Evolutionary conservation across 352 stramenopile genomes (phyloP).

Genomic region (Peronosclerospora sorghi): DNA sequence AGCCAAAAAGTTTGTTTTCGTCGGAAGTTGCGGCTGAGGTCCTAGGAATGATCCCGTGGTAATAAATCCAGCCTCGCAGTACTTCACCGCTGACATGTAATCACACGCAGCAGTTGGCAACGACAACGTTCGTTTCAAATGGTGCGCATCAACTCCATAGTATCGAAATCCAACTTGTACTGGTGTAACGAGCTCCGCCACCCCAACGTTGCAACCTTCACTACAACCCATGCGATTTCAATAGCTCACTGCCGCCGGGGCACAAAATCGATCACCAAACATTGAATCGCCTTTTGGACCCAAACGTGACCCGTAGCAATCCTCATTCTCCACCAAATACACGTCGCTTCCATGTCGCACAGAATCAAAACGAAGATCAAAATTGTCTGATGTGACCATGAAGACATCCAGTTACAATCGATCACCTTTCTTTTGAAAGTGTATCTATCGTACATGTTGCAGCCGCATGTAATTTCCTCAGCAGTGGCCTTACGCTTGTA

Average conservation of each 20-base stretch:
- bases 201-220: conserved; percentile 46
- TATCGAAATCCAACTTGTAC: conserved; percentile 26
- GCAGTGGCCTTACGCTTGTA: conserved; percentile 26
- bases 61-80: conserved; percentile 53
- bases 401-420: too few species aligned
- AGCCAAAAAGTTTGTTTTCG: conserved; percentile 30
- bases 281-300: conserved; percentile 32
- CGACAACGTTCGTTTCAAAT: conserved; percentile 33
- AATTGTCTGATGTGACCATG: conserved; percentile 14
- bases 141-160: conserved; percentile 30
- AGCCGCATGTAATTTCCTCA: conserved; percentile 39
- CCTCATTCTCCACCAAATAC: conserved; percentile 17
- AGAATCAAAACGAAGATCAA: conserved; percentile 39
- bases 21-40: conserved; percentile 32
- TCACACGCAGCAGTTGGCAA: conserved; percentile 45
- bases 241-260: conserved; percentile 36
- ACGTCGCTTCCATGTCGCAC: conserved; percentile 30
- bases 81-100: conserved; percentile 65
- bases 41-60: conserved; percentile 56
- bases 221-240: conserved; percentile 55
- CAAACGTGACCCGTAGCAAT: conserved; percentile 32
- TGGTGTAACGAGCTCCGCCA: conserved; percentile 26
- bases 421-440: too few species aligned
- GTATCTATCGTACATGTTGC: conserved; percentile 22
- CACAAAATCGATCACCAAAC: conserved; percentile 37